Evolutionary conservation across 176 grass and related monocot species (phyloP).

Genomic region (Aechmea fasciata): DNA sequence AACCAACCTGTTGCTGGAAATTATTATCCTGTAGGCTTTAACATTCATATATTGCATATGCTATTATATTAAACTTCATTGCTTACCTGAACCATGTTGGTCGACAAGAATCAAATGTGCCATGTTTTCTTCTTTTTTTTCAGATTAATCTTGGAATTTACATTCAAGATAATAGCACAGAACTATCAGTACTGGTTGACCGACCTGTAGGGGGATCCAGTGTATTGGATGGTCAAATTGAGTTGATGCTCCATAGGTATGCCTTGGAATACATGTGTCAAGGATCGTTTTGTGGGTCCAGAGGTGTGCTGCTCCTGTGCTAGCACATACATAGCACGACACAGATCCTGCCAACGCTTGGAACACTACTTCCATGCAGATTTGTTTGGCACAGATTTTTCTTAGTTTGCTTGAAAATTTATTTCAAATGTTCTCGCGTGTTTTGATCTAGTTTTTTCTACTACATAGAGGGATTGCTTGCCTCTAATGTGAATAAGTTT

Average conservation of each 20-base stretch:
- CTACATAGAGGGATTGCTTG: no score
- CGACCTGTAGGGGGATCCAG: slow-evolving; percentile 41
- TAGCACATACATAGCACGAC: no score
- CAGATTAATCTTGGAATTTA: slow-evolving; percentile 44
- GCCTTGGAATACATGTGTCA: not conserved
- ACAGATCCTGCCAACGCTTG: no score
- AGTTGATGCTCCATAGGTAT: slow-evolving; percentile 50
- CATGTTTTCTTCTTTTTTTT: slow-evolving; percentile 3
- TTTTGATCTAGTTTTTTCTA: no score
- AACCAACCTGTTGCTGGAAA: slow-evolving; percentile 46
- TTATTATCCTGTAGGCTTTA: slow-evolving; percentile 43
- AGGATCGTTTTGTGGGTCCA: no score
- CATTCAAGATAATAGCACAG: slow-evolving; percentile 29
- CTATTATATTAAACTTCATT: slow-evolving; percentile 1
- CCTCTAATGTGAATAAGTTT: no score
- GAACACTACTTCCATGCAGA: no score
- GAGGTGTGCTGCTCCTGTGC: no score
- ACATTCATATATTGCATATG: not conserved
- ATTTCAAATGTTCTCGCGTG: no score
- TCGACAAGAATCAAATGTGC: not conserved
- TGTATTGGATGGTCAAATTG: slow-evolving; percentile 42
- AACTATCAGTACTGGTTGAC: slow-evolving; percentile 45
- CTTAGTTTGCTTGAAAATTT: no score
- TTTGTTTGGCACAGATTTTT: no score
- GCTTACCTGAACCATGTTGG: not conserved